These are phyloP conservation scores for Cymodocea nodosa DNA, from an alignment of 116 monocot species.

Conservation along the genomic window DNA sequence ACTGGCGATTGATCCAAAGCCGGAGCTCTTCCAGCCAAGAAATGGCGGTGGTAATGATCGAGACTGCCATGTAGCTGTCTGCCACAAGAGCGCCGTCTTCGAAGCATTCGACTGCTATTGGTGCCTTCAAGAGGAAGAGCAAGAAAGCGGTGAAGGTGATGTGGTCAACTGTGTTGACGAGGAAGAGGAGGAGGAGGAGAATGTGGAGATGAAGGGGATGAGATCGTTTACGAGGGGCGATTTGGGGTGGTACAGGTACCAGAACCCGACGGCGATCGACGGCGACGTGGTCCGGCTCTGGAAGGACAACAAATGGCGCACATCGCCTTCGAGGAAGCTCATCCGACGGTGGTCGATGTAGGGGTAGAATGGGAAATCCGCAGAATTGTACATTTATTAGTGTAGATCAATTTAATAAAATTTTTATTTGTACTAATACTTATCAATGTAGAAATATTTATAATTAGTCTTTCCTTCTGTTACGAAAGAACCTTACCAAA, in stretches of 20 bases:
- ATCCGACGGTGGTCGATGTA: not conserved
- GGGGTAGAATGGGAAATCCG: not conserved
- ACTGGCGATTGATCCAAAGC: too few relatives aligned
- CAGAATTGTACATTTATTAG: not conserved
- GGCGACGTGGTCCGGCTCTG: conserved; percentile 43
- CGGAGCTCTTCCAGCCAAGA: not conserved
- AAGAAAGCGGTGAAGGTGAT: not conserved
- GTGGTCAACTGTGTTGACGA: not conserved
- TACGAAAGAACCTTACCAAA: too few relatives aligned
- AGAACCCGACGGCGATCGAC: conserved; percentile 36
- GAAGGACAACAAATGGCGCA: conserved; percentile 11
- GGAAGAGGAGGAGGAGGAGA: not conserved
- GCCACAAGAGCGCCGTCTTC: not conserved
- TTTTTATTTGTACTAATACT: too few relatives aligned
- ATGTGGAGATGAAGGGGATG: not conserved
- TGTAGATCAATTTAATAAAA: too few relatives aligned
- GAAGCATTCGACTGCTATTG: not conserved
- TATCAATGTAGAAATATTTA: too few relatives aligned
- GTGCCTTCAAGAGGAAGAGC: not conserved
- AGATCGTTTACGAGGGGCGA: conserved; percentile 12
- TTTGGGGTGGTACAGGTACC: conserved; percentile 39
- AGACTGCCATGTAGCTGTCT: not conserved
- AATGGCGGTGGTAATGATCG: not conserved
- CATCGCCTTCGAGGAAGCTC: not conserved
- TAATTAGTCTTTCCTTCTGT: too few relatives aligned